Conservation (phyloP, 2,329 filamentous ascomycete genomes). For the Aspergillus clavatus region DNA sequence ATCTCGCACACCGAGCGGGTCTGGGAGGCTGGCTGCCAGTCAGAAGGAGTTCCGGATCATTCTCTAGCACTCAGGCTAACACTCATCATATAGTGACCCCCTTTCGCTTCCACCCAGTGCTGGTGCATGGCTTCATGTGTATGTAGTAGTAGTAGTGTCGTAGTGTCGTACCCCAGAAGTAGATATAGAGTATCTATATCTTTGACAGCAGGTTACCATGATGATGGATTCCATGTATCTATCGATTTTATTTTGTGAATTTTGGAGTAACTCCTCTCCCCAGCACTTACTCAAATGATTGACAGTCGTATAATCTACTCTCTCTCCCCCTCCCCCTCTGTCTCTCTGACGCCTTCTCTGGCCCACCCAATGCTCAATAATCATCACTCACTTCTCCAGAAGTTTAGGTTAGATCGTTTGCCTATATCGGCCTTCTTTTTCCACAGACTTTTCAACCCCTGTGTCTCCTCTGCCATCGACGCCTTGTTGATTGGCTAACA, state of each 20-base stretch:
- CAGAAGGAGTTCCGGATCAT: conserved; percentile 26
- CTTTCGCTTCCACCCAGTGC: conserved; percentile 33
- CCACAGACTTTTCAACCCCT: not conserved
- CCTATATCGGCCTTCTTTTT: not conserved
- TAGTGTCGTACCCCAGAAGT: too few species aligned
- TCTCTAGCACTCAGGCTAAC: conserved; percentile 32
- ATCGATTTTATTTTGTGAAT: too few species aligned
- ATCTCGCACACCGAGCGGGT: conserved; percentile 13
- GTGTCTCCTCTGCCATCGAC: not conserved
- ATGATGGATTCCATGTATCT: too few species aligned
- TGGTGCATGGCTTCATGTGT: conserved; percentile 8
- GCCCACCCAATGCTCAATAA: not conserved
- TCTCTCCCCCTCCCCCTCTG: not conserved
- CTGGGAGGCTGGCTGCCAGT: conserved; percentile 2
- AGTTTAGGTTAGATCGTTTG: not conserved
- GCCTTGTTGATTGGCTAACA: not conserved
- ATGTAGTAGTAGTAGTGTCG: conserved; percentile 8
- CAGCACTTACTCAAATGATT: too few species aligned
- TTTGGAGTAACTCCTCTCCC: too few species aligned
- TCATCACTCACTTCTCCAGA: not conserved
- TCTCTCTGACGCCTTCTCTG: not conserved
- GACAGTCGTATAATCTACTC: not conserved
- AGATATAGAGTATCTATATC: too few species aligned
- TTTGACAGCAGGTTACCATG: too few species aligned
- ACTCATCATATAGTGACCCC: conserved; percentile 17